Evolutionary conservation across 225 moss, liverwort and hornwort species (phyloP).

Genomic region (Ulota crispa): DNA sequence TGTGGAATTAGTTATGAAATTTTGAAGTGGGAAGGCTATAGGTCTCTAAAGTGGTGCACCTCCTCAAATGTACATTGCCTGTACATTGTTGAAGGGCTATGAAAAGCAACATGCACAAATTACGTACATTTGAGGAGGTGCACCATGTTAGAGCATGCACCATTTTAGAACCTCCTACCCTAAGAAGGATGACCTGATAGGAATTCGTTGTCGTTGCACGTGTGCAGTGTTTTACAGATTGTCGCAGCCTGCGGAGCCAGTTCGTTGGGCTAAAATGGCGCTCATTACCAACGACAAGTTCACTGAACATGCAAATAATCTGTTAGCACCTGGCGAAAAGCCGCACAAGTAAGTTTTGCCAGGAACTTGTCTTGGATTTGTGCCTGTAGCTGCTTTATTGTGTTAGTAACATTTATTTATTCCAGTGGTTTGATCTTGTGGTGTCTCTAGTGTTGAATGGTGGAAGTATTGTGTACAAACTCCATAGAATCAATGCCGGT

Average conservation of each 20-base stretch:
- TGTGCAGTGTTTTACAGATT: conserved; percentile 68
- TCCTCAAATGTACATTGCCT: too few relatives aligned
- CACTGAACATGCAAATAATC: conserved; percentile 35
- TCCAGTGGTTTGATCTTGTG: neutral
- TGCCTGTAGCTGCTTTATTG: conserved; percentile 11
- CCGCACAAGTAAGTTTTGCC: conserved; percentile 36
- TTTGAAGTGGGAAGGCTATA: too few relatives aligned
- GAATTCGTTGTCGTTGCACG: neutral
- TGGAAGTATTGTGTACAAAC: neutral
- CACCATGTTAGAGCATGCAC: too few relatives aligned
- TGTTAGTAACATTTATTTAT: neutral
- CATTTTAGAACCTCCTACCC: too few relatives aligned
- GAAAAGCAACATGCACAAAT: too few relatives aligned
- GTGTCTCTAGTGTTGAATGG: neutral
- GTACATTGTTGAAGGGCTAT: too few relatives aligned
- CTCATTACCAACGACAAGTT: conserved; percentile 53
- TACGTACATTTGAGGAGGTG: too few relatives aligned
- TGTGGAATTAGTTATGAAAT: too few relatives aligned
- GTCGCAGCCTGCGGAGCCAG: conserved; percentile 66
- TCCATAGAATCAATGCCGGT: neutral
- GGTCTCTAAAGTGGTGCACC: too few relatives aligned
- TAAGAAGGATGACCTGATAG: neutral
- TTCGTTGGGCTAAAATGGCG: conserved; percentile 64
- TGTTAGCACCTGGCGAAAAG: conserved; percentile 35
- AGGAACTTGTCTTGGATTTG: conserved; percentile 5